Conservation (phyloP, 2,329 filamentous ascomycete genomes). For the Phialophora chinensis region DNA sequence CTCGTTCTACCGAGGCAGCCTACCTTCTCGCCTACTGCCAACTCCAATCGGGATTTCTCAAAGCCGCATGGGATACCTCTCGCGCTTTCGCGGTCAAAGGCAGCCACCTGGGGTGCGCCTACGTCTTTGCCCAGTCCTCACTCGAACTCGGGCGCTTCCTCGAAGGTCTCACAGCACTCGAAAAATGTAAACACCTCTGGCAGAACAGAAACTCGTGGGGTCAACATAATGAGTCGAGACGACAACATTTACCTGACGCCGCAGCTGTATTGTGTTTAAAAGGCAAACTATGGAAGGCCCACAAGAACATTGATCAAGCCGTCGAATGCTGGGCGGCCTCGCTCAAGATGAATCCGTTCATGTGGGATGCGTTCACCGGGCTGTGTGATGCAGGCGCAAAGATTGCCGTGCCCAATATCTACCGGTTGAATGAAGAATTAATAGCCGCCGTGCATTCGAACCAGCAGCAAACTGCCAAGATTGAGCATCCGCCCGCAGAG, state of each 20-base stretch:
- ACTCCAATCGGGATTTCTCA: conserved; percentile 78
- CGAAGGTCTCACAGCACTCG: conserved; percentile 82
- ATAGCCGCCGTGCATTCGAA: conserved; percentile 52
- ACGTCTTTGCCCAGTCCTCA: conserved; percentile 89
- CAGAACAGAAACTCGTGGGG: conserved; percentile 75
- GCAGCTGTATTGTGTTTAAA: conserved; percentile 82
- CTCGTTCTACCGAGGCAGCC: conserved; percentile 76
- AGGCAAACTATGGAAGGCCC: conserved; percentile 83
- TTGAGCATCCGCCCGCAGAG: conserved; percentile 43
- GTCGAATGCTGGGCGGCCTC: conserved; percentile 86
- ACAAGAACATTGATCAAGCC: conserved; percentile 81
- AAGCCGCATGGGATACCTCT: conserved; percentile 83
- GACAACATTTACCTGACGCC: conserved; percentile 79
- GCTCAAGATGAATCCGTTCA: conserved; percentile 88
- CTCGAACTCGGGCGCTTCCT: conserved; percentile 77
- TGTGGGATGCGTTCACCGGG: conserved; percentile 94
- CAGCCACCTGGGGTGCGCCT: conserved; percentile 82
- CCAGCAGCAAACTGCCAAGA: conserved; percentile 40
- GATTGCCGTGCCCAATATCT: conserved; percentile 83
- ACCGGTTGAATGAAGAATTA: conserved; percentile 73
- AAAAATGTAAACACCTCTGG: conserved; percentile 82
- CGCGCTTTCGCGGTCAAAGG: conserved; percentile 73
- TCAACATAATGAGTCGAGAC: conserved; percentile 76
- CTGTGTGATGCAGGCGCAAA: conserved; percentile 79
- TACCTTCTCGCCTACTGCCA: conserved; percentile 87